Conservation (phyloP, 192 early-diverging fungal species). For the Entophlyctis luteolus region DNA sequence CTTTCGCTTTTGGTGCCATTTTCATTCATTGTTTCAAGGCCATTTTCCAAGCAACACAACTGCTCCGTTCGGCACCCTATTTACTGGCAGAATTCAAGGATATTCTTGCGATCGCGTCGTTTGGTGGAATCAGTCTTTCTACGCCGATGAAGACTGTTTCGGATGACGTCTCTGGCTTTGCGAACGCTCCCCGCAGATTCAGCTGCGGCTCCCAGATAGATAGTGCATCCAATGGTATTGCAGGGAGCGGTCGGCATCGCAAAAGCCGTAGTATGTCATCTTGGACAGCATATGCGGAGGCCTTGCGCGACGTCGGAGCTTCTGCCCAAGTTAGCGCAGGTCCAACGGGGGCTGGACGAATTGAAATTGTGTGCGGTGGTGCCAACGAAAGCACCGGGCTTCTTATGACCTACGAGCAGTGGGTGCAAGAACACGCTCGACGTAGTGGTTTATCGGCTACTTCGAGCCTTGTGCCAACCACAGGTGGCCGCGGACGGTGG, state of each 20-base stretch:
- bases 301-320: not conserved
- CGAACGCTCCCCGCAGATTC: not conserved
- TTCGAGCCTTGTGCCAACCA: no score
- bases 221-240: not conserved
- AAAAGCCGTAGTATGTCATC: conserved; percentile 7
- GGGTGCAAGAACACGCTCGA: conserved; percentile 5
- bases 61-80: not conserved
- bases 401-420: conserved; percentile 20
- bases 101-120: conserved; percentile 4
- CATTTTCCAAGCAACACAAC: conserved; percentile 18
- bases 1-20: not conserved
- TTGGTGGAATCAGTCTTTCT: conserved; percentile 12
- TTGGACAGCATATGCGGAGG: not conserved
- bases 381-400: not conserved
- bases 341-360: not conserved
- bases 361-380: not conserved
- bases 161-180: not conserved
- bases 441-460: no score
- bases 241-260: not conserved
- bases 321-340: no score
- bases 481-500: no score
- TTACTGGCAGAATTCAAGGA: conserved; percentile 7
- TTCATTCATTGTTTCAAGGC: not conserved
- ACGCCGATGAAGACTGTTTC: not conserved
- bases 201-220: not conserved